Base-by-base conservation (phyloP, 2,329 filamentous ascomycete species). In the Stagonosporopsis tanaceti region DNA sequence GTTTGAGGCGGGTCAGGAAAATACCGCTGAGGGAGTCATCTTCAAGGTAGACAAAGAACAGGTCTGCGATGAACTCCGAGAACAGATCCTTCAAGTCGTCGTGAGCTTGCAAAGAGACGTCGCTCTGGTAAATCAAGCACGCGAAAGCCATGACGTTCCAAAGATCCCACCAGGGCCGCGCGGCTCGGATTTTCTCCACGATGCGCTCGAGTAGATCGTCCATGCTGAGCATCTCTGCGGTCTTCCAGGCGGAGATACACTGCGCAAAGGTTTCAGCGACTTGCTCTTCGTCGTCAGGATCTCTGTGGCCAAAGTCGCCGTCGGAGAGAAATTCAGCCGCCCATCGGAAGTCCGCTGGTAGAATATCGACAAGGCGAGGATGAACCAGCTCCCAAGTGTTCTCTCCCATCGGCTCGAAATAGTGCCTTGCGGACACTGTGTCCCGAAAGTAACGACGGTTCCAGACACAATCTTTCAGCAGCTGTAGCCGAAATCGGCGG, bases 121-220 rank as follows among this genome's bases (percentile, higher is more conserved):
- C 42, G 11, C 24, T 51, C 6, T 44, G 15, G 17, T 68, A 74
- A 2, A 73, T 57, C 0, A 52, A 45, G 7, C 46, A 50, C 0
- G 65, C 64, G 25, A 74, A 62, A 0, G 35, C 32, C 34, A 73
- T 46, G 0, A 67, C 46, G 6, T 65, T 61, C 4, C 28, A 51
- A 11, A 61, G 34, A 2, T 57, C 57, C 17, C 58, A 57, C 11
- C 52, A 54, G 1, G 51, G 50, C 5, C 37, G 32, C 5, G 58
- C 28, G 3, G 7, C 20, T 3, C 59, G 37, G 3, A 75, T 30
- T 35, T 75, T 76, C 0, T 57, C 28, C 1, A 64, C 53, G 6
- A 74, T 63, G 20, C 65, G 61, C 0, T 72, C 66, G 2, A 73
- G 53, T 3, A 76, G 46, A 24, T 76, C 70, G 1, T 59, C 50